Conservation (phyloP, 2,329 filamentous ascomycete species). For the Thermoascus crustaceus region DNA sequence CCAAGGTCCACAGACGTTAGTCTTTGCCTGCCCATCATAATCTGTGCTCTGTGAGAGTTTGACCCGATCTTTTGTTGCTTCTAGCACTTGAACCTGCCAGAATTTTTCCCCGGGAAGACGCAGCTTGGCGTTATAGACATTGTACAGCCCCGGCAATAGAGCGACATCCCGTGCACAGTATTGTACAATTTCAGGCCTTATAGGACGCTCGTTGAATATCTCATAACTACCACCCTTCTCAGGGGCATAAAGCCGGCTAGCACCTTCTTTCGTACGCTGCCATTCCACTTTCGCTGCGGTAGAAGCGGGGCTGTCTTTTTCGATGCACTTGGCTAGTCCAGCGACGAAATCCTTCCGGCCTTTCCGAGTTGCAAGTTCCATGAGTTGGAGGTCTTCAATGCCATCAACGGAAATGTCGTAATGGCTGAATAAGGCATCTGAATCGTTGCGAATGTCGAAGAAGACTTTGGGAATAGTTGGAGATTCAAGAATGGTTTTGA, state of each 20-base stretch:
- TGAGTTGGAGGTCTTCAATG: slow-evolving; percentile 48
- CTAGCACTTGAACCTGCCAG: slow-evolving; percentile 11
- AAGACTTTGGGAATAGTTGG: slow-evolving; percentile 42
- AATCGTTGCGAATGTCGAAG: slow-evolving; percentile 53
- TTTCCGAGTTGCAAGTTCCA: slow-evolving; percentile 41
- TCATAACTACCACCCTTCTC: slow-evolving; percentile 38
- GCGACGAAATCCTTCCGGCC: slow-evolving; percentile 15
- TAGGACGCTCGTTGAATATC: slow-evolving; percentile 42
- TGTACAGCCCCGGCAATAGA: slow-evolving; percentile 31
- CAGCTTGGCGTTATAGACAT: slow-evolving; percentile 6
- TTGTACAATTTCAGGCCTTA: slow-evolving; percentile 28
- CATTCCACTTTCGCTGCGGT: slow-evolving; percentile 10
- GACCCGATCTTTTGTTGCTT: slow-evolving; percentile 10
- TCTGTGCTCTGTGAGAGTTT: slow-evolving; percentile 11
- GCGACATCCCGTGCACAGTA: slow-evolving; percentile 45
- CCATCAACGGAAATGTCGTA: slow-evolving; percentile 32
- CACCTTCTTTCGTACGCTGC: slow-evolving; percentile 12
- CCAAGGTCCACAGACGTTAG: slow-evolving; percentile 10
- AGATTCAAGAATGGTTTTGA: slow-evolving; percentile 46
- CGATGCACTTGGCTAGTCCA: slow-evolving; percentile 35
- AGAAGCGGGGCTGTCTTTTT: slow-evolving; percentile 16
- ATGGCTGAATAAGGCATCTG: slow-evolving; percentile 45
- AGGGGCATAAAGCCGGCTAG: slow-evolving; percentile 8
- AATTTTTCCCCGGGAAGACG: slow-evolving; percentile 5
- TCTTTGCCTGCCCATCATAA: slow-evolving; percentile 10